phyloP scores from a whole-genome alignment of 176 grass and related monocot genomes.

The Metroxylon sagu region DNA sequence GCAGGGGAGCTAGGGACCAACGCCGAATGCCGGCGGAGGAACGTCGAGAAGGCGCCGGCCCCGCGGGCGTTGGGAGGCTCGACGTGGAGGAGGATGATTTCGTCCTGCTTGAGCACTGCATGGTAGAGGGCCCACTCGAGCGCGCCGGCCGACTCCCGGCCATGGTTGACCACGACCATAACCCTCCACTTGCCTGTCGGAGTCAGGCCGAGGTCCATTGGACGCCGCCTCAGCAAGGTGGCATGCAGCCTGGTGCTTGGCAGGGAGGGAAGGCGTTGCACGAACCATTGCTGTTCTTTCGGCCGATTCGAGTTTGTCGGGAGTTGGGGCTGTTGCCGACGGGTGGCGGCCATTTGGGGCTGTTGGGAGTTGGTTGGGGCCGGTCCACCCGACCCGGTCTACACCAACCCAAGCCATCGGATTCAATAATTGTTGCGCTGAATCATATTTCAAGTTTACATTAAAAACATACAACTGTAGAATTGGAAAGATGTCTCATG shows the following conservation, averaged over 20 bases:
- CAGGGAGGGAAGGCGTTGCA: background rate
- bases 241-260: background rate
- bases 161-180: conserved; percentile 64
- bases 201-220: background rate
- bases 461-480: too few species aligned
- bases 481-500: too few species aligned
- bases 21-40: background rate
- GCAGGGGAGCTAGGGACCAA: conserved; percentile 14
- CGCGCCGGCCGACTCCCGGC: conserved; percentile 51
- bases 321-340: too few species aligned
- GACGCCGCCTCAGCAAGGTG: background rate
- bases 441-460: too few species aligned
- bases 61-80: conserved; percentile 28
- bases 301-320: too few species aligned
- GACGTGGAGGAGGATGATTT: conserved; percentile 73
- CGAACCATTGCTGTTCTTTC: too few species aligned
- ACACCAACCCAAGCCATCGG: too few species aligned
- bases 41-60: conserved; percentile 14
- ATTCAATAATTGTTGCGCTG: too few species aligned
- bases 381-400: too few species aligned
- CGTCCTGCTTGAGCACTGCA: conserved; percentile 51
- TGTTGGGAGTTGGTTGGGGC: too few species aligned
- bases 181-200: conserved; percentile 39
- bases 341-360: too few species aligned
- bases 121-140: conserved; percentile 84